phyloP scores from a whole-genome alignment of 345 rosid genomes.

The Eucalyptus shirleyi region DNA sequence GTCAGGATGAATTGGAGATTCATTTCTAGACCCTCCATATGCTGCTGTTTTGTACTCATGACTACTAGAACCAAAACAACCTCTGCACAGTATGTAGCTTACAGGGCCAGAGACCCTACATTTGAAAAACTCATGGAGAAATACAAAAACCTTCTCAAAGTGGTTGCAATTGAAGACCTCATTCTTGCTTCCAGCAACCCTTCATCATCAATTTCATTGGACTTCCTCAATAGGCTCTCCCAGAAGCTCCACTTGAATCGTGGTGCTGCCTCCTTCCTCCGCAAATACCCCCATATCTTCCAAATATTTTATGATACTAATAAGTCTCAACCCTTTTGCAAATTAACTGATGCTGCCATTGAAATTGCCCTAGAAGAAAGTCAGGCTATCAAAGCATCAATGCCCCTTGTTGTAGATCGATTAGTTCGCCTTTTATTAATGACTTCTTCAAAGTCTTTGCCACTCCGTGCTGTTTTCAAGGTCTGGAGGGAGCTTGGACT shows the following conservation, averaged over 20 bases:
- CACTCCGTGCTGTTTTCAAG: conserved; percentile 85
- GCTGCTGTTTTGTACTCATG: not conserved
- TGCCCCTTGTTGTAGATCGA: conserved; percentile 45
- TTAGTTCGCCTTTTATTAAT: conserved; percentile 58
- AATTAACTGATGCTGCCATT: conserved; percentile 41
- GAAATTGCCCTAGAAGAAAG: conserved; percentile 50
- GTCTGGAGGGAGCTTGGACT: conserved; percentile 98
- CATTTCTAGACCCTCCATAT: not conserved
- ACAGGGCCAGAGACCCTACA: conserved; percentile 64
- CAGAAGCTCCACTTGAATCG: conserved; percentile 84
- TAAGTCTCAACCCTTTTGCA: conserved; percentile 49
- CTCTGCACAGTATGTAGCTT: conserved; percentile 66
- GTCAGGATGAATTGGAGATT: not conserved
- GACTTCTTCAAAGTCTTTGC: conserved; percentile 58
- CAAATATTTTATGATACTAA: conserved; percentile 48
- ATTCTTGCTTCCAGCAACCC: conserved; percentile 33
- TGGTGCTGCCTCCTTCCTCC: conserved; percentile 66
- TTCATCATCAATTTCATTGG: conserved; percentile 52
- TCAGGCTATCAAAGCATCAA: conserved; percentile 28
- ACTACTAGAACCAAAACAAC: conserved; percentile 44
- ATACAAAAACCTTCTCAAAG: conserved; percentile 72
- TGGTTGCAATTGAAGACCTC: conserved; percentile 68
- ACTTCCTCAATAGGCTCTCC: conserved; percentile 75
- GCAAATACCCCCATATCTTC: conserved; percentile 74
- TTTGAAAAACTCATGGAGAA: conserved; percentile 89